Conservation (phyloP, 352 stramenopile species). For the Pythium biforme region DNA sequence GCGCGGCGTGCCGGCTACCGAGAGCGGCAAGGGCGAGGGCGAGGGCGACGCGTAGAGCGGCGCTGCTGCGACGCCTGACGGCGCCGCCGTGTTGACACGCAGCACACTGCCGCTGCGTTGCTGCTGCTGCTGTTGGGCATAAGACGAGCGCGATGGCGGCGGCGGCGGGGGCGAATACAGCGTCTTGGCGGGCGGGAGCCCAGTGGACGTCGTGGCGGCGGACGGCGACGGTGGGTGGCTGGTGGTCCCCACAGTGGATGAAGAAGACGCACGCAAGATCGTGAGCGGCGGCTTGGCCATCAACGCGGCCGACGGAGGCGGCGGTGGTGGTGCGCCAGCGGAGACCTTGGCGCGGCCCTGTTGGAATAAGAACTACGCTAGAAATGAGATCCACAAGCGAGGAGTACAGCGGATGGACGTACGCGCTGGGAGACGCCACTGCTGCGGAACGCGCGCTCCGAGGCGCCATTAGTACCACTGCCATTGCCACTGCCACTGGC, state of each 20-base stretch:
- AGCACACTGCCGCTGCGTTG: slow-evolving; percentile 13
- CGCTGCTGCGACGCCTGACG: neutral
- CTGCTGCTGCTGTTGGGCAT: slow-evolving; percentile 10
- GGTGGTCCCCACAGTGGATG: neutral
- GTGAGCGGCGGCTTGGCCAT: slow-evolving; percentile 48
- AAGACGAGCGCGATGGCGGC: neutral
- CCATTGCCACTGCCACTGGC: neutral
- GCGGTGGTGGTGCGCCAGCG: slow-evolving; percentile 2
- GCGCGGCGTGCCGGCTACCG: neutral
- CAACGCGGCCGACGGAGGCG: slow-evolving; percentile 19
- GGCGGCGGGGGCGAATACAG: slow-evolving; percentile 13
- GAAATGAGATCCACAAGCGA: too few species aligned
- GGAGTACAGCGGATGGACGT: too few species aligned
- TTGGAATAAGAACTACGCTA: neutral
- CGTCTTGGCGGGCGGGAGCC: slow-evolving; percentile 1
- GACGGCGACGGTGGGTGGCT: slow-evolving; percentile 14
- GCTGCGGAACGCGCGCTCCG: slow-evolving; percentile 30
- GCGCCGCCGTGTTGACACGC: slow-evolving; percentile 20
- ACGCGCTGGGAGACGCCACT: slow-evolving; percentile 22
- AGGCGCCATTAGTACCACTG: neutral
- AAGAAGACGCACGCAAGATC: slow-evolving; percentile 26
- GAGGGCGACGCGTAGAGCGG: neutral
- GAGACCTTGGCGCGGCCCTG: slow-evolving; percentile 36
- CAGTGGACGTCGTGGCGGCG: neutral
- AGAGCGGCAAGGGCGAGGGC: slow-evolving; percentile 2